A percentile compares a stretch with the other conserved stretches of the same genome.
These are phyloP conservation scores for Monosporascus sp. DNA, from an alignment of 2,329 filamentous ascomycete species.

Conservation along the genomic window DNA sequence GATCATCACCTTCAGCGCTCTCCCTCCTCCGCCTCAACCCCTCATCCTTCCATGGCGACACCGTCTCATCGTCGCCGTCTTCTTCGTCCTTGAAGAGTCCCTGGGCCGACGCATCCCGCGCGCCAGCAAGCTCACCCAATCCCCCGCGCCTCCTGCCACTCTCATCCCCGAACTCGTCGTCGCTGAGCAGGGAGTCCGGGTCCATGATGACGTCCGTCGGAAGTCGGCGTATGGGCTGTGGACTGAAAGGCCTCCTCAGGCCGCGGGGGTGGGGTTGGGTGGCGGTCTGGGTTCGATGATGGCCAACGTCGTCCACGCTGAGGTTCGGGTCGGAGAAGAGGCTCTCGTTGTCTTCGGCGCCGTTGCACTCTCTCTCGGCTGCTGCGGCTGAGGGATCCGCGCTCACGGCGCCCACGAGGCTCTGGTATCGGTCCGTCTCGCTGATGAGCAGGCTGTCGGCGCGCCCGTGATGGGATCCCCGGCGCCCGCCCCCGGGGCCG, in stretches of 20 bases:
- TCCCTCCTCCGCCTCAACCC: conserved; percentile 8
- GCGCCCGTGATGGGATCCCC: conserved; percentile 32
- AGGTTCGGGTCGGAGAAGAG: conserved; percentile 52
- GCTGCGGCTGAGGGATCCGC: conserved; percentile 12
- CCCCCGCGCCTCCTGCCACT: background rate
- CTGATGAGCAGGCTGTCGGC: conserved; percentile 52
- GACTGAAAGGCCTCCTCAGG: conserved; percentile 48
- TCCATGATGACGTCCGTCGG: conserved; percentile 26
- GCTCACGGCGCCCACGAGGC: conserved; percentile 44
- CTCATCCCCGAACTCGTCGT: conserved; percentile 3
- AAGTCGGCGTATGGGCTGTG: conserved; percentile 39
- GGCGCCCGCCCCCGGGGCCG: conserved; percentile 9
- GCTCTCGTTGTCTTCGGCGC: conserved; percentile 39
- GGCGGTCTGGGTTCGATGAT: background rate
- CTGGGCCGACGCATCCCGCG: conserved; percentile 5
- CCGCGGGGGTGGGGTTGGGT: too few species aligned
- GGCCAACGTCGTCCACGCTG: conserved; percentile 37
- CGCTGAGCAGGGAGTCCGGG: conserved; percentile 23
- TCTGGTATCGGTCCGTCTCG: conserved; percentile 48
- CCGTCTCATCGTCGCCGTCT: conserved; percentile 6
- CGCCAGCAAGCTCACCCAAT: conserved; percentile 1
- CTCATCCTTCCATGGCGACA: conserved; percentile 18
- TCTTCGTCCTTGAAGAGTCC: background rate
- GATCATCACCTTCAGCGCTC: conserved; percentile 5
- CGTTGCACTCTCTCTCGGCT: conserved; percentile 16